These are phyloP conservation scores for Gautieria morchelliformis DNA, from an alignment of 768 basidiomycete species.

Conservation along the genomic window DNA sequence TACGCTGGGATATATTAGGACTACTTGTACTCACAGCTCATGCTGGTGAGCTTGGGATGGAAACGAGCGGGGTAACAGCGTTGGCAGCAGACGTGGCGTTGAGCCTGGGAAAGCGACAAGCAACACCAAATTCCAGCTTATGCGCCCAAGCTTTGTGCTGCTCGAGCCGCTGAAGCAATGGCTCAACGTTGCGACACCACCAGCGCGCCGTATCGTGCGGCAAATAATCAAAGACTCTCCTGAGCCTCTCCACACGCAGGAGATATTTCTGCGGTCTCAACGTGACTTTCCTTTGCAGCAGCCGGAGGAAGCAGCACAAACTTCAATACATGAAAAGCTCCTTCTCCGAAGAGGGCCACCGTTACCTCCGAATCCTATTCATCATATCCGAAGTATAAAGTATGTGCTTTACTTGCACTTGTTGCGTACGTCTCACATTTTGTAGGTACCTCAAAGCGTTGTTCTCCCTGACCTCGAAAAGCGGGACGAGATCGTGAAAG, in stretches of 20 bases:
- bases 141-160: not conserved
- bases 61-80: slow-evolving; percentile 6
- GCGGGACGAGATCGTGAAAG: slow-evolving; percentile 1
- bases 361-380: slow-evolving; percentile 1
- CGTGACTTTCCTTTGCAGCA: not conserved
- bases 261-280: not conserved
- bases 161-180: not conserved
- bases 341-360: not conserved
- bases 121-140: not conserved
- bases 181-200: not conserved
- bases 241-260: not conserved
- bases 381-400: slow-evolving; percentile 8
- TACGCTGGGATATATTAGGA: not conserved
- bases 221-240: not conserved
- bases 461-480: slow-evolving; percentile 7
- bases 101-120: not conserved
- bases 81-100: slow-evolving; percentile 5
- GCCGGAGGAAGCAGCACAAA: not conserved
- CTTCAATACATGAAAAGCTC: not conserved
- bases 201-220: not conserved
- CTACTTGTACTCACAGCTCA: slow-evolving; percentile 15
- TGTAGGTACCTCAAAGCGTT: slow-evolving; percentile 8
- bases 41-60: slow-evolving; percentile 8
- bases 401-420: not conserved
- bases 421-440: not conserved